Evolutionary conservation across 1,139 yeast species (phyloP).

Genomic region (Pichia sp.): DNA sequence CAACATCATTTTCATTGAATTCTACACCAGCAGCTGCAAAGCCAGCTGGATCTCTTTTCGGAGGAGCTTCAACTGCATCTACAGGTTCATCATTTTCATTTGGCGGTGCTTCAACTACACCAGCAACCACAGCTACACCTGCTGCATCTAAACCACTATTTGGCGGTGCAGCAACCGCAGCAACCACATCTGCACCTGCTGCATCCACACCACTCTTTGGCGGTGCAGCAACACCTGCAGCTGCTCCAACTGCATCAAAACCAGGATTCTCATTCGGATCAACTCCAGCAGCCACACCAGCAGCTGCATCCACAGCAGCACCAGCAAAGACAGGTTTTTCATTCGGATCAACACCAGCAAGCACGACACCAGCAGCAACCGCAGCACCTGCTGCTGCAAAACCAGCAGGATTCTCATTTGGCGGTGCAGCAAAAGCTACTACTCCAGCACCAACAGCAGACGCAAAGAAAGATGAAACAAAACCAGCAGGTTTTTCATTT

Average conservation of each 20-base stretch:
- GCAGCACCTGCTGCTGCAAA: not conserved
- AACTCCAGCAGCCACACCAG: conserved; percentile 1
- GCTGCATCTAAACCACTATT: too few relatives aligned
- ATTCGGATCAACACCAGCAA: not conserved
- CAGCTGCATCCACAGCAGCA: not conserved
- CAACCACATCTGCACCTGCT: not conserved
- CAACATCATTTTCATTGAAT: not conserved
- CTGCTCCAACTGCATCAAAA: conserved; percentile 4
- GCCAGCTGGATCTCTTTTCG: too few relatives aligned
- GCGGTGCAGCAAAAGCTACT: conserved; percentile 15
- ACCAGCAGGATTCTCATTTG: conserved; percentile 16
- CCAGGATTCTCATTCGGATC: conserved; percentile 1
- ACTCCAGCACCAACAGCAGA: conserved; percentile 1
- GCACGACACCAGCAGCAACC: not conserved
- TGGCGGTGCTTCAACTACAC: not conserved
- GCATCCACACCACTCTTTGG: too few relatives aligned
- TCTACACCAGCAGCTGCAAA: not conserved
- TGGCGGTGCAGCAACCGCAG: not conserved
- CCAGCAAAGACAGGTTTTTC: not conserved
- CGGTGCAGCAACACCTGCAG: not conserved
- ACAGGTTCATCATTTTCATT: not conserved
- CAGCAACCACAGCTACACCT: not conserved
- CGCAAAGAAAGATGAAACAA: too few relatives aligned
- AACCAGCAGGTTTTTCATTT: conserved; percentile 29
- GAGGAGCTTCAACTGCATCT: not conserved